Evolutionary conservation across 169 alveolate species (phyloP).

Genomic region (Eimeria necatrix): DNA sequence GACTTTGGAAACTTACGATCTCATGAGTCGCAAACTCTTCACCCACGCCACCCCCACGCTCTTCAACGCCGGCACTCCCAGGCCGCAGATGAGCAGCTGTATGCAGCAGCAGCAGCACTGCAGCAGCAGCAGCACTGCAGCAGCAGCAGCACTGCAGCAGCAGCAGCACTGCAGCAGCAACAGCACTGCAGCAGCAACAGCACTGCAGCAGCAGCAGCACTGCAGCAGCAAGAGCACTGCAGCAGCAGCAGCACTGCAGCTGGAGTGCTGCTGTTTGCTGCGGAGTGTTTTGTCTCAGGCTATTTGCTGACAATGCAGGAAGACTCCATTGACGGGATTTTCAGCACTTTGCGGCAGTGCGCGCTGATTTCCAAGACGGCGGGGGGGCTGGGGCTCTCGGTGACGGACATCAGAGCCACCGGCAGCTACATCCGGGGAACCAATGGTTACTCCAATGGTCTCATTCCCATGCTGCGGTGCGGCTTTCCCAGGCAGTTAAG

Average conservation of each 20-base stretch:
- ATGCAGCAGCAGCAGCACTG: background rate
- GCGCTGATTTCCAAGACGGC: constrained; percentile 98
- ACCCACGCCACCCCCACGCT: constrained; percentile 99
- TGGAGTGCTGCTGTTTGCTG: background rate
- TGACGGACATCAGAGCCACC: constrained; percentile 96
- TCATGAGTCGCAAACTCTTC: constrained; percentile 97
- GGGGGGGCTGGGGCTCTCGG: constrained; percentile 99
- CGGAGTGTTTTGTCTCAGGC: background rate
- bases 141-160: too few species aligned
- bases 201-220: too few species aligned
- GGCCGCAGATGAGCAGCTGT: constrained; percentile 97
- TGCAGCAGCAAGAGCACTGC: too few species aligned
- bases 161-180: too few species aligned
- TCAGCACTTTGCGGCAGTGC: constrained; percentile 93
- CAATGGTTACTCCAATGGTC: constrained; percentile 98
- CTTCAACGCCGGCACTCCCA: constrained; percentile 98
- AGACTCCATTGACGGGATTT: constrained; percentile 99
- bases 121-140: too few species aligned
- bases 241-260: too few species aligned
- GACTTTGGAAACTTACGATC: constrained; percentile 90
- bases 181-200: too few species aligned
- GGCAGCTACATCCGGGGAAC: constrained; percentile 98
- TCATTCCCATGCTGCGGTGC: constrained; percentile 98
- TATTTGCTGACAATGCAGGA: constrained; percentile 84
- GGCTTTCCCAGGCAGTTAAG: background rate